Base-by-base conservation (phyloP, 805 yeast species). In the Priceomyces medius region DNA sequence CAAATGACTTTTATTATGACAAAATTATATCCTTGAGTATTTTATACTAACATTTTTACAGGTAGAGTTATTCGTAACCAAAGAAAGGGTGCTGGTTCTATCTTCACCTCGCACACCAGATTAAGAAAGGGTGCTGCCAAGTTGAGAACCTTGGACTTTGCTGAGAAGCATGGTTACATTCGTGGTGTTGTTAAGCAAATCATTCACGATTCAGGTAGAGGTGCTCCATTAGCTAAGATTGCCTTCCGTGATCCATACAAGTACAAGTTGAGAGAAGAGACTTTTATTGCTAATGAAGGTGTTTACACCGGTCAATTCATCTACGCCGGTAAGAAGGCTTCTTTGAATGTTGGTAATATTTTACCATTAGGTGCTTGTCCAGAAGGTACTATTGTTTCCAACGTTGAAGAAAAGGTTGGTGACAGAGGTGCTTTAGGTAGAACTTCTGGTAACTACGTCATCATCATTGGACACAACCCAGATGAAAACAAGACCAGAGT, bases 11-110 rank as follows among this genome's bases (percentile, higher is more conserved):
- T n/a, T n/a, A n/a, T n/a, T 26, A 26, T n/a, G 29, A 26, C 29
- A n/a, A n/a, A n/a, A 6, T 26, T 14, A 26, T 26, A 8, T 26
- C 10, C 10, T 8, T 6, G 10, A 19, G 21, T 32, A 29, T 10
- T 20, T 9, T 29, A 20, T 45, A 45, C 49, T 48, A 45, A 46
- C 49, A 41, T 46, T 40, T 28, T 32, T 42, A 64, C 64, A 82
- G 96, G 96, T 87, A 88, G 98, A 85, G 99, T 93, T 80, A 93
- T 93, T 83, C 95, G 99, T 82, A 93, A 93, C 85, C 99, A 93
- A 85, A 90, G 99, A 89, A 93, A 93, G 83, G 98, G 98, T 86
- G 96, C 97, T 77, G 98, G 99, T 74, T 91, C 98, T 69, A 89
- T 93, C 84, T 93, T 93, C 89, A 85, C 95, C 74, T 84, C 99